Percentiles rank a stretch among this genome's conserved stretches.
Evolutionary conservation across 768 basidiomycete genomes (phyloP).

Genomic region (Suillus americanus): DNA sequence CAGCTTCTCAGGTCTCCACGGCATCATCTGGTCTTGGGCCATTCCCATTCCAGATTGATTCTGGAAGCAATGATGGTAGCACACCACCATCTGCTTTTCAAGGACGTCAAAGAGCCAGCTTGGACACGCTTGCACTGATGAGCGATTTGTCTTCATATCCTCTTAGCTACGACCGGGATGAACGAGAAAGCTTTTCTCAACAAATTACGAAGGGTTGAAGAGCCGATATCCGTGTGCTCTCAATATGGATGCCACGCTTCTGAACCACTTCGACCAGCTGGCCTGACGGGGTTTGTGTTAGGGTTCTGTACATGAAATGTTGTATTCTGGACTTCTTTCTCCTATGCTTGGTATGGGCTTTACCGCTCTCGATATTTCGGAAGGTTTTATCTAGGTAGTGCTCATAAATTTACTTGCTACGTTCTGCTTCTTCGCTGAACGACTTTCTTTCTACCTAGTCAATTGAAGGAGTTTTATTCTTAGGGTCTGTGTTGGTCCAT

Average conservation of each 20-base stretch:
- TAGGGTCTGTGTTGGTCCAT: conserved; percentile 13
- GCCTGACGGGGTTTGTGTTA: conserved; percentile 22
- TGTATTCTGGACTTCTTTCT: conserved; percentile 23
- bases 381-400: conserved; percentile 3
- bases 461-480: conserved; percentile 6
- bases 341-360: conserved; percentile 17
- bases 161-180: conserved; percentile 60
- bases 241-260: conserved; percentile 8
- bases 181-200: conserved; percentile 24
- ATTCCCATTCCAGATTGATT: conserved; percentile 86
- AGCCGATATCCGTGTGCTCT: not conserved
- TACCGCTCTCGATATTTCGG: conserved; percentile 5
- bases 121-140: conserved; percentile 83
- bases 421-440: conserved; percentile 8
- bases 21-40: conserved; percentile 79
- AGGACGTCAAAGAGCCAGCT: conserved; percentile 68
- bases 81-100: conserved; percentile 37
- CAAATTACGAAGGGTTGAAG: conserved; percentile 26
- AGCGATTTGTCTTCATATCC: conserved; percentile 84
- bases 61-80: conserved; percentile 42
- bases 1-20: conserved; percentile 74
- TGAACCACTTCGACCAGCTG: conserved; percentile 25
- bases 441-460: conserved; percentile 6
- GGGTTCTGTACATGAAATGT: conserved; percentile 22
- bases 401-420: conserved; percentile 6